A percentile compares a stretch with the other conserved stretches of the same genome.
Evolutionary conservation across 169 alveolate genomes (phyloP).

Genomic region (Babesia bovis): DNA sequence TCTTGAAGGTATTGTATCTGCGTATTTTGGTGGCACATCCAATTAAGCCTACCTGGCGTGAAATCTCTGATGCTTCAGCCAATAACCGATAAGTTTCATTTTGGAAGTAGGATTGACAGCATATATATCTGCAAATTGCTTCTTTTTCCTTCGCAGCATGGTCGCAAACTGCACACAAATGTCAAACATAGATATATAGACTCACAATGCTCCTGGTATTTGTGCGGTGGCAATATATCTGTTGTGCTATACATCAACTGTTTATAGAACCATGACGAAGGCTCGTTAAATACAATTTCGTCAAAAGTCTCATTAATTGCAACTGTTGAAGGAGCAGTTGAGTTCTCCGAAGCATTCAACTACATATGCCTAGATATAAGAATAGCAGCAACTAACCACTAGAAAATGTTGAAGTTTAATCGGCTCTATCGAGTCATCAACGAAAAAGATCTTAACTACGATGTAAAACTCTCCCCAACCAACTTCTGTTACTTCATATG

Average conservation of each 20-base stretch:
- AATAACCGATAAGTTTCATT: conserved; percentile 64
- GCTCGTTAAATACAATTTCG: conserved; percentile 76
- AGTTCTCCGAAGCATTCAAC: conserved; percentile 57
- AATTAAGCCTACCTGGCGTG: conserved; percentile 34
- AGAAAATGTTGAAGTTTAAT: conserved; percentile 71
- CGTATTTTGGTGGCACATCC: background rate
- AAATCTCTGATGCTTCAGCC: conserved; percentile 66
- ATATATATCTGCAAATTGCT: conserved; percentile 64
- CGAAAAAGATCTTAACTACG: conserved; percentile 72
- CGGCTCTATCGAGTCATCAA: conserved; percentile 73
- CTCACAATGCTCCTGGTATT: conserved; percentile 75
- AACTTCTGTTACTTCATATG: conserved; percentile 79
- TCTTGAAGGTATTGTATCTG: conserved; percentile 64
- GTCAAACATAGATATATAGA: background rate
- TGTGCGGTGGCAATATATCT: conserved; percentile 71
- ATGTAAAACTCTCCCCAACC: conserved; percentile 82
- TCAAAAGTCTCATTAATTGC: conserved; percentile 74
- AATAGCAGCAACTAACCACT: conserved; percentile 36
- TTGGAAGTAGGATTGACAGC: conserved; percentile 68
- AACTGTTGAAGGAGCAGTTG: conserved; percentile 14
- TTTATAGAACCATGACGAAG: conserved; percentile 70
- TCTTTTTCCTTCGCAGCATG: conserved; percentile 50
- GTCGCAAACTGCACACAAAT: conserved; percentile 51
- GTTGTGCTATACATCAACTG: conserved; percentile 62
- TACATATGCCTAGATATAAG: background rate